Conservation (phyloP, 2,329 filamentous ascomycete species). For the Geosmithia putterillii region DNA sequence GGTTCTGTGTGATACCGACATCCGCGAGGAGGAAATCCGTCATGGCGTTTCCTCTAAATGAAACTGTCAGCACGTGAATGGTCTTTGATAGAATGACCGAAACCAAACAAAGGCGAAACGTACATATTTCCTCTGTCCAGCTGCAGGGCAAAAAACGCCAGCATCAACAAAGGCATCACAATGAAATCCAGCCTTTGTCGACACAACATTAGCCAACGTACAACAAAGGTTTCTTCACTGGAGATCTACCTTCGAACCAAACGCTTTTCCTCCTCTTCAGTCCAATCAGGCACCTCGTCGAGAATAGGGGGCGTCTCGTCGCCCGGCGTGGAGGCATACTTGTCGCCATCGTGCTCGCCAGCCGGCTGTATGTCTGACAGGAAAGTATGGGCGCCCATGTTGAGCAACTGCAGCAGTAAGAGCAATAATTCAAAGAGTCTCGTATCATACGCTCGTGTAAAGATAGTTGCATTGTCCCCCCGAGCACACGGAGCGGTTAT, state of each 20-base stretch:
- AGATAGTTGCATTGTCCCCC: no score
- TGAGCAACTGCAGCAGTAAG: no score
- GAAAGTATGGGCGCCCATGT: no score
- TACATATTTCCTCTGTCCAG: constrained; percentile 5
- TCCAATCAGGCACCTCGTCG: not conserved
- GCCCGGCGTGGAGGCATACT: not conserved
- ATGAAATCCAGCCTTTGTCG: constrained; percentile 21
- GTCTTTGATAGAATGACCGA: not conserved
- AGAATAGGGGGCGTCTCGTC: not conserved
- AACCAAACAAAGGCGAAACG: not conserved
- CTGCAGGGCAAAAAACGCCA: constrained; percentile 30
- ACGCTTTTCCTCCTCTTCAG: not conserved
- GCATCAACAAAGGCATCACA: constrained; percentile 27
- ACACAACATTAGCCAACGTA: not conserved
- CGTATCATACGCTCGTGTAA: no score
- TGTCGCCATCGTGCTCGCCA: not conserved
- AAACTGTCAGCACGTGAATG: not conserved
- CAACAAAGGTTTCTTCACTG: no score
- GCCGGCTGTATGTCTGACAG: not conserved
- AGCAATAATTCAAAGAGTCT: no score
- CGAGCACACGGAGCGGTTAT: no score
- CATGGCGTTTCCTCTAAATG: constrained; percentile 18
- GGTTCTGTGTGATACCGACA: constrained; percentile 29
- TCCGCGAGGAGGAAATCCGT: constrained; percentile 31
- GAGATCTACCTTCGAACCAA: not conserved